phyloP scores from a whole-genome alignment of 768 basidiomycete species.

The Cystobasidium ongulense region DNA sequence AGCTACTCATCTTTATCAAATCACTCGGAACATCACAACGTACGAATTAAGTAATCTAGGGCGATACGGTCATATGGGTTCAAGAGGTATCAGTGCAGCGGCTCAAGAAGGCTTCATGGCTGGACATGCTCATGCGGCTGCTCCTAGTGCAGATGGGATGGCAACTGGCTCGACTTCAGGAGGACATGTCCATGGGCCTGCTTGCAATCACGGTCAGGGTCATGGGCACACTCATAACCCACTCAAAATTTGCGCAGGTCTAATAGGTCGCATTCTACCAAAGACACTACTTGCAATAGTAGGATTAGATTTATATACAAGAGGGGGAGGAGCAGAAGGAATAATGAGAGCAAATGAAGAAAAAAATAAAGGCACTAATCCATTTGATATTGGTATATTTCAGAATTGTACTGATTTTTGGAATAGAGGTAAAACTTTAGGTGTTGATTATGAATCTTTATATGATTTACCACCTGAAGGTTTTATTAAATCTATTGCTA shows the following conservation, averaged over 20 bases:
- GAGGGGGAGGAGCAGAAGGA: conserved; percentile 77
- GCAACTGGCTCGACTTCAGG: background rate
- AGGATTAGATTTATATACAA: conserved; percentile 88
- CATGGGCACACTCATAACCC: conserved; percentile 46
- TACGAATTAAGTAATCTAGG: conserved; percentile 92
- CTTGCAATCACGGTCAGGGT: conserved; percentile 31
- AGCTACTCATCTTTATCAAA: conserved; percentile 79
- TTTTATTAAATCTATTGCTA: background rate
- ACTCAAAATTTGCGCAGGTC: conserved; percentile 14
- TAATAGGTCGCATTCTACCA: conserved; percentile 38
- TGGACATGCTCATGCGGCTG: conserved; percentile 51
- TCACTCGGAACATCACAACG: conserved; percentile 88
- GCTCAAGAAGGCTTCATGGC: conserved; percentile 45
- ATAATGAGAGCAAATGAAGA: conserved; percentile 52
- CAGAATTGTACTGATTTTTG: conserved; percentile 90
- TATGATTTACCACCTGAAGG: conserved; percentile 48
- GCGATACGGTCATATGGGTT: conserved; percentile 89
- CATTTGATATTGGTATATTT: conserved; percentile 74
- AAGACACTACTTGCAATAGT: conserved; percentile 80
- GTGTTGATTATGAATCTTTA: conserved; percentile 59
- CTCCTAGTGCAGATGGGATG: background rate
- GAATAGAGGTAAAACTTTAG: conserved; percentile 63
- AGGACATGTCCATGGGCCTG: conserved; percentile 49
- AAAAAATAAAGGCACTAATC: conserved; percentile 70
- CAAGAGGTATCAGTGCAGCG: conserved; percentile 37